Percentiles rank a stretch among this genome's conserved stretches.
Conservation (phyloP, 176 grass and related monocot genomes). For the Coix lacrymajobi region DNA sequence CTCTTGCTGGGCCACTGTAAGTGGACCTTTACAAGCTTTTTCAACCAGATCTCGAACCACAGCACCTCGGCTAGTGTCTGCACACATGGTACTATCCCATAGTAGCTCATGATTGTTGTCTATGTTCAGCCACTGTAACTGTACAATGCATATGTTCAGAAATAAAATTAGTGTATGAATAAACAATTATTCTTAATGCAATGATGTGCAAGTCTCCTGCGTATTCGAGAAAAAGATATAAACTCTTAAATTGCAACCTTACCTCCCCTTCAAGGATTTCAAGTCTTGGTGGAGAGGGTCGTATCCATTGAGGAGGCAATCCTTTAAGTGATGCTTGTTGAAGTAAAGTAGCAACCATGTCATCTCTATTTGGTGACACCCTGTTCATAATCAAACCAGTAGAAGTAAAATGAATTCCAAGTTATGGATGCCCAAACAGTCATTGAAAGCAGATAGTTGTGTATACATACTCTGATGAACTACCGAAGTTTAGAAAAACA, state of each 20-base stretch:
- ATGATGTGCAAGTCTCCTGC: not conserved
- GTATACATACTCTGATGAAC: constrained; percentile 68
- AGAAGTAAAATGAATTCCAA: constrained; percentile 18
- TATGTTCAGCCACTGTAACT: constrained; percentile 85
- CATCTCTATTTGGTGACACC: constrained; percentile 63
- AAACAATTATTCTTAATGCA: not conserved
- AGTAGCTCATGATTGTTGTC: constrained; percentile 85
- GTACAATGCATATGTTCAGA: constrained; percentile 22
- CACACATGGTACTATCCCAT: constrained; percentile 94
- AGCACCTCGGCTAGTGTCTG: constrained; percentile 70
- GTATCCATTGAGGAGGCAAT: constrained; percentile 77
- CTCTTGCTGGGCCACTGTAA: constrained; percentile 82
- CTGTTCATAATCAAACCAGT: constrained; percentile 28
- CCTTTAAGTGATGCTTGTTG: constrained; percentile 56
- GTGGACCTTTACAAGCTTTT: constrained; percentile 79
- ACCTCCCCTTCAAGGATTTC: constrained; percentile 92
- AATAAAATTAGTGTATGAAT: not conserved
- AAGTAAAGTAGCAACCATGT: constrained; percentile 52
- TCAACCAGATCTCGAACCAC: constrained; percentile 75
- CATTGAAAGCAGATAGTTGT: constrained; percentile 13
- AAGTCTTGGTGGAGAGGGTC: constrained; percentile 81
- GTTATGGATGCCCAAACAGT: not conserved
- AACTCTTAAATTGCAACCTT: constrained; percentile 21
- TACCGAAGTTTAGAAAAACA: constrained; percentile 43
- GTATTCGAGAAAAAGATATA: not conserved